Evolutionary conservation across 1,284 basidiomycete species (phyloP).

Genomic region (Heterobasidion parviporum): DNA sequence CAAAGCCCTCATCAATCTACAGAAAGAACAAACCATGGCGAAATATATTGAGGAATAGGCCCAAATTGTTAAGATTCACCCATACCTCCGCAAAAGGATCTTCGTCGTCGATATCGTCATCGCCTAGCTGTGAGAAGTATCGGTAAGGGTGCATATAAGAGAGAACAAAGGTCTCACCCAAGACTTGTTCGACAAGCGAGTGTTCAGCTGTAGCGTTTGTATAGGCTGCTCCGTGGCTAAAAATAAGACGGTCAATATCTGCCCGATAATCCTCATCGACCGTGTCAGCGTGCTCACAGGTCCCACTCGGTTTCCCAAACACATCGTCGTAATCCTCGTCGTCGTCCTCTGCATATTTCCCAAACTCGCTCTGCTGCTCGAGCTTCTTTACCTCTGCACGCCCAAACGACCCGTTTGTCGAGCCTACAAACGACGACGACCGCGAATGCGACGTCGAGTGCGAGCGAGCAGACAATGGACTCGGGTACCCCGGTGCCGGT

Average conservation of each 20-base stretch:
- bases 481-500: slow-evolving; percentile 7
- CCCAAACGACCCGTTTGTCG: slow-evolving; percentile 48
- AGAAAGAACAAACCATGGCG: background rate
- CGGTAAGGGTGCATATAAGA: slow-evolving; percentile 2
- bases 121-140: slow-evolving; percentile 47
- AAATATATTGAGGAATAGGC: slow-evolving; percentile 2
- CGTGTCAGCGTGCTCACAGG: slow-evolving; percentile 33
- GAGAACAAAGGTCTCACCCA: slow-evolving; percentile 47
- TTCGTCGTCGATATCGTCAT: slow-evolving; percentile 78
- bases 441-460: slow-evolving; percentile 24
- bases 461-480: slow-evolving; percentile 14
- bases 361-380: slow-evolving; percentile 54
- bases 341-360: slow-evolving; percentile 80
- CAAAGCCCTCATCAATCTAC: slow-evolving; percentile 86
- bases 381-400: slow-evolving; percentile 48
- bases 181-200: slow-evolving; percentile 76
- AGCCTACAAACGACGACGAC: slow-evolving; percentile 48
- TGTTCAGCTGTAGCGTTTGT: slow-evolving; percentile 75
- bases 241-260: background rate
- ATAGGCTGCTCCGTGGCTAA: slow-evolving; percentile 51
- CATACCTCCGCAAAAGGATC: slow-evolving; percentile 90
- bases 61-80: slow-evolving; percentile 1
- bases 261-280: background rate
- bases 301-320: slow-evolving; percentile 69
- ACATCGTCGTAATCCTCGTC: slow-evolving; percentile 87